Conservation (phyloP, 148 eudicot genomes). For the Rhododendron williamsianum region DNA sequence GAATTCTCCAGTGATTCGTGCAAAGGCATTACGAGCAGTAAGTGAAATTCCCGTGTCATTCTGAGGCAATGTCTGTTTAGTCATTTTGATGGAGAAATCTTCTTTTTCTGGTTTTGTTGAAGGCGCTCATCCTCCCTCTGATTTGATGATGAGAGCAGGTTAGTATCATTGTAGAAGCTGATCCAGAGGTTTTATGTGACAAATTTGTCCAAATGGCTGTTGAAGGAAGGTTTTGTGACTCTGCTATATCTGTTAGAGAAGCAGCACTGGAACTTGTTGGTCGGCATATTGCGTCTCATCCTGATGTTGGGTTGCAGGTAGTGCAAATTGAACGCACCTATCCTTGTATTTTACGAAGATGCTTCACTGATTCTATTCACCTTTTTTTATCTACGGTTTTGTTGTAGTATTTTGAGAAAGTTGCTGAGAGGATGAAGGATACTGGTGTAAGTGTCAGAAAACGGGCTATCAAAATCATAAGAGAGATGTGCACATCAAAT, state of each 20-base stretch:
- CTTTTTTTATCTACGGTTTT: constrained; percentile 2
- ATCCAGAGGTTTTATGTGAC: constrained; percentile 90
- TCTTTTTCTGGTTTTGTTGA: neutral
- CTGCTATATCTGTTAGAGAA: constrained; percentile 94
- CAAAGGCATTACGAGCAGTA: constrained; percentile 95
- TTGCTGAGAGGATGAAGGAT: constrained; percentile 88
- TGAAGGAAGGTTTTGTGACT: constrained; percentile 96
- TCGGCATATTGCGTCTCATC: constrained; percentile 93
- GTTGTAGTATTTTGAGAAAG: constrained; percentile 86
- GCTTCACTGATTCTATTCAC: neutral
- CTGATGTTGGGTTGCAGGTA: constrained; percentile 95
- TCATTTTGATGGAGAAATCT: neutral
- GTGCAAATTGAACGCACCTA: constrained; percentile 14
- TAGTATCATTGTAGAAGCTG: constrained; percentile 95
- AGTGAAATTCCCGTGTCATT: constrained; percentile 25
- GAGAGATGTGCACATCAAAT: constrained; percentile 90
- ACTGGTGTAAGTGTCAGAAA: constrained; percentile 94
- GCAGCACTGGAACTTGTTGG: constrained; percentile 98
- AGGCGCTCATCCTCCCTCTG: constrained; percentile 6
- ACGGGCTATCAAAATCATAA: constrained; percentile 89
- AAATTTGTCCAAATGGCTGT: constrained; percentile 85
- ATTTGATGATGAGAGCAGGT: constrained; percentile 51
- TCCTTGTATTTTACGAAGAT: neutral
- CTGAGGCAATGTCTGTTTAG: neutral
- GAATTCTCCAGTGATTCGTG: constrained; percentile 89